Evolutionary conservation across 1,139 yeast species (phyloP).

Genomic region (Sugiyamaella neomexicana): DNA sequence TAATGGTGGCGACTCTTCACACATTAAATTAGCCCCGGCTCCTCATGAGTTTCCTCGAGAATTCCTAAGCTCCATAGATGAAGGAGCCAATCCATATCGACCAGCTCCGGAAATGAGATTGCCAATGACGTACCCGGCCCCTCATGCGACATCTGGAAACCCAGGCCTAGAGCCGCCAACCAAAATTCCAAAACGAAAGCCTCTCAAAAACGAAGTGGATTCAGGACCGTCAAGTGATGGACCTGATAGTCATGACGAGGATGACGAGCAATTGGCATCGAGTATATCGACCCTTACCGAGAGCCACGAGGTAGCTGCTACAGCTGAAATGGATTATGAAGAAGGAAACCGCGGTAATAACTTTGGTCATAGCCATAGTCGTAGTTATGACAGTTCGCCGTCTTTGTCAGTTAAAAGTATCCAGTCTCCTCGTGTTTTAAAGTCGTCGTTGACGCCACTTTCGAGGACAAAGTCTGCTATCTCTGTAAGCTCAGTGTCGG

Average conservation of each 20-base stretch:
- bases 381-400: background rate
- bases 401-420: background rate
- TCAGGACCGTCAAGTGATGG: background rate
- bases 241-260: background rate
- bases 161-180: slow-evolving; percentile 21
- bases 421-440: background rate
- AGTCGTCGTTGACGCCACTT: background rate
- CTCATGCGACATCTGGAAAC: slow-evolving; percentile 13
- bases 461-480: background rate
- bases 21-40: slow-evolving; percentile 31
- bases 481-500: background rate
- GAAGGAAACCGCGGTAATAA: too few relatives aligned
- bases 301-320: background rate
- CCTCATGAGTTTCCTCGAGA: slow-evolving; percentile 39
- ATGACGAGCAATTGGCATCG: background rate
- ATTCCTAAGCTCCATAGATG: slow-evolving; percentile 26
- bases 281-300: slow-evolving; percentile 1
- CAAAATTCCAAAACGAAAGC: slow-evolving; percentile 29
- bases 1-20: background rate
- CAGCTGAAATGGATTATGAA: too few relatives aligned
- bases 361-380: background rate
- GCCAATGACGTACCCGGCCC: slow-evolving; percentile 25
- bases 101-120: slow-evolving; percentile 33
- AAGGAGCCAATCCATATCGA: slow-evolving; percentile 25
- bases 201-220: slow-evolving; percentile 21